phyloP scores from a whole-genome alignment of 176 grass and related monocot species.

The Dactylis glomerata region DNA sequence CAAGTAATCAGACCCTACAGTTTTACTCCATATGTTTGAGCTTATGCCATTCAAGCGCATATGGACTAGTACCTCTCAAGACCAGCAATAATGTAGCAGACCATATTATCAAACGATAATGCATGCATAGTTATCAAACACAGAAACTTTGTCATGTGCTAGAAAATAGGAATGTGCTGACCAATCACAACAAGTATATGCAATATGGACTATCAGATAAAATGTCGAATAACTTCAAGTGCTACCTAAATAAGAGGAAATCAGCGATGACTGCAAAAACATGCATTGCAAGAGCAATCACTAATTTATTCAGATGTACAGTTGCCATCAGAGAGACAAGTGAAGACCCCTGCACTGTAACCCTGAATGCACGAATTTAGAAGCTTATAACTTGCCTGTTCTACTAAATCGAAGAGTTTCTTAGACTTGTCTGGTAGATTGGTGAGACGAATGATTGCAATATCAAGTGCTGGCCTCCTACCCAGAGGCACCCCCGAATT shows the following conservation, averaged over 20 bases:
- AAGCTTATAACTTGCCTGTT: conserved; percentile 61
- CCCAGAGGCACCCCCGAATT: conserved; percentile 37
- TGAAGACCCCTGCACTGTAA: neutral
- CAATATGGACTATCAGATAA: conserved; percentile 3
- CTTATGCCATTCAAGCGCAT: neutral
- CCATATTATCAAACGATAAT: neutral
- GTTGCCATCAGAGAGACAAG: neutral
- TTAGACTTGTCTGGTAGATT: conserved; percentile 91
- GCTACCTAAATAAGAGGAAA: neutral
- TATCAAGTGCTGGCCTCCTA: conserved; percentile 70
- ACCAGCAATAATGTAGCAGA: neutral
- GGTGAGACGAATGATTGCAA: conserved; percentile 73
- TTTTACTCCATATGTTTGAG: neutral
- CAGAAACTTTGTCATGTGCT: neutral
- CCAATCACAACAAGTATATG: neutral
- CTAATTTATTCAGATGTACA: conserved; percentile 20
- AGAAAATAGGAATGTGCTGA: neutral
- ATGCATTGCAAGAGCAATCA: neutral
- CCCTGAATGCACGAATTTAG: conserved; percentile 14
- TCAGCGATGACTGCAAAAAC: neutral
- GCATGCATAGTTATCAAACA: neutral
- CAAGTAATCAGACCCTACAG: conserved; percentile 3
- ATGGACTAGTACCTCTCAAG: neutral
- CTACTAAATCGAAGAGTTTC: conserved; percentile 78
- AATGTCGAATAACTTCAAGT: neutral